Percentiles rank a stretch among this genome's conserved stretches.
Evolutionary conservation across 1,284 basidiomycete genomes (phyloP).

Genomic region (Chondrostereum purpureum): DNA sequence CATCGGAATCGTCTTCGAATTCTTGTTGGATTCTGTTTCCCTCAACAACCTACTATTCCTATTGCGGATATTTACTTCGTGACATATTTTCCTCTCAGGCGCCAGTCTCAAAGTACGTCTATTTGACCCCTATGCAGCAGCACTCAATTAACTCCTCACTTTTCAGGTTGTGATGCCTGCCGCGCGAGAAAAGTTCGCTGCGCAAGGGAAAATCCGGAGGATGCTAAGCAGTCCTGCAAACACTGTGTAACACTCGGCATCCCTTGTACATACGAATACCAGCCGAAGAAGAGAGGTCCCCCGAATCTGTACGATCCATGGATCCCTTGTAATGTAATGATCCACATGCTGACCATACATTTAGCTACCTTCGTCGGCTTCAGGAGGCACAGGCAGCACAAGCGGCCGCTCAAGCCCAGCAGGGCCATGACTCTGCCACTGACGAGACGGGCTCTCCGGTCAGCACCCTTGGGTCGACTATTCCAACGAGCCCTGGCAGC

Average conservation of each 20-base stretch:
- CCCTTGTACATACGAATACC: conserved; percentile 84
- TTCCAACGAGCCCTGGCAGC: conserved; percentile 38
- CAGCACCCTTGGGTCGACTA: conserved; percentile 34
- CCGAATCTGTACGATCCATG: conserved; percentile 75
- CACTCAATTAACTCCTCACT: conserved; percentile 11
- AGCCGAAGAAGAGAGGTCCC: conserved; percentile 85
- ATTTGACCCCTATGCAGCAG: conserved; percentile 16
- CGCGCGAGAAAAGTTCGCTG: conserved; percentile 54
- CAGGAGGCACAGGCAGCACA: conserved; percentile 71
- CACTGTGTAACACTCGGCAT: conserved; percentile 79
- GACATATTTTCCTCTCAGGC: conserved; percentile 53
- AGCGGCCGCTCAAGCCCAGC: conserved; percentile 39
- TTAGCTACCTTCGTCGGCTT: conserved; percentile 68
- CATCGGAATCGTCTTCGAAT: no score
- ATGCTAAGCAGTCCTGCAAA: conserved; percentile 70
- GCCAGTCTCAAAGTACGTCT: conserved; percentile 69
- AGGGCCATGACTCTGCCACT: conserved; percentile 29
- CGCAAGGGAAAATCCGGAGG: conserved; percentile 69
- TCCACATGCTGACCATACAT: conserved; percentile 8
- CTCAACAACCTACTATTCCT: no score
- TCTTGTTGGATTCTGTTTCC: no score
- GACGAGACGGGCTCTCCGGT: conserved; percentile 42
- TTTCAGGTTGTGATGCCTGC: conserved; percentile 75
- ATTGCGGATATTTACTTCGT: no score
- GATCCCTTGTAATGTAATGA: conserved; percentile 6